A percentile compares a stretch with the other conserved stretches of the same genome.
These are phyloP conservation scores for Globisporangium radiosum DNA, from an alignment of 352 stramenopile species.

Conservation along the genomic window DNA sequence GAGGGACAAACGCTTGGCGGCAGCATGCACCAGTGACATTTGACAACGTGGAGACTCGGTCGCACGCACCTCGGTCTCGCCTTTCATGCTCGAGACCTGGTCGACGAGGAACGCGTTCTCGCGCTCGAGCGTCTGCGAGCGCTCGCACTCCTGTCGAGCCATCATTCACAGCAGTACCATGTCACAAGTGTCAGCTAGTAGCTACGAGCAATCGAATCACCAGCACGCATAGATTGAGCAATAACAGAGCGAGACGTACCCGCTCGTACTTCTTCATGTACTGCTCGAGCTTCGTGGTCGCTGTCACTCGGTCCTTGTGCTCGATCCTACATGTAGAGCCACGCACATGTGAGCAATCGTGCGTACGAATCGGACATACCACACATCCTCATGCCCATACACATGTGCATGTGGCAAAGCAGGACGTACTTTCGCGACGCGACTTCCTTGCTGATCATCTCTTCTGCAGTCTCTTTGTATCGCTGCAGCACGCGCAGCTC, in stretches of 20 bases:
- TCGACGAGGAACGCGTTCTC: constrained; percentile 67
- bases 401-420: no score
- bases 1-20: no score
- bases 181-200: no score
- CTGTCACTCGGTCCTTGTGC: constrained; percentile 66
- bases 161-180: no score
- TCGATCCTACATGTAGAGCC: constrained; percentile 21
- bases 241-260: constrained; percentile 2
- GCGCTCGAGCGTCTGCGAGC: constrained; percentile 44
- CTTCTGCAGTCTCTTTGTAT: constrained; percentile 67
- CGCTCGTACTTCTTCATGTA: constrained; percentile 81
- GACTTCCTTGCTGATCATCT: constrained; percentile 52
- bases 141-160: constrained; percentile 41
- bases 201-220: no score
- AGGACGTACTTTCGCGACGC: constrained; percentile 39
- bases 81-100: constrained; percentile 66
- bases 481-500: constrained; percentile 63
- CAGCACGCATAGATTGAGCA: no score
- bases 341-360: not conserved
- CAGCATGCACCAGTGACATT: not conserved
- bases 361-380: no score
- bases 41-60: constrained; percentile 1
- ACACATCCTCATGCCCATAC: no score
- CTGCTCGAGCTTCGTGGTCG: constrained; percentile 62
- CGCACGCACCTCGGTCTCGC: constrained; percentile 44